phyloP scores from a whole-genome alignment of 768 basidiomycete species.

The Pulveroboletus ravenelii region DNA sequence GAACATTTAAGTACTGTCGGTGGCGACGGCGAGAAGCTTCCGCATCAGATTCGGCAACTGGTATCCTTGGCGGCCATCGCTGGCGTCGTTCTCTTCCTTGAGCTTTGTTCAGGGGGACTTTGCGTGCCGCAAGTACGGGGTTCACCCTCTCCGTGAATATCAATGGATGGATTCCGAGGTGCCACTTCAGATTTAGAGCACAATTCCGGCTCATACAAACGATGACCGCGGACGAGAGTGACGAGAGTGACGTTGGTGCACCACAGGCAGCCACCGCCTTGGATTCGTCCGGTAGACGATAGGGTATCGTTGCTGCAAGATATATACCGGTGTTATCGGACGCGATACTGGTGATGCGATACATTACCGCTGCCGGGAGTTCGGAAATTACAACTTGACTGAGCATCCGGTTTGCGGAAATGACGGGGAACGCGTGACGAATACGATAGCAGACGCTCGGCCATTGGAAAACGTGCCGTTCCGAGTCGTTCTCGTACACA shows the following conservation, averaged over 20 bases:
- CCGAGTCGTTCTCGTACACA: not conserved
- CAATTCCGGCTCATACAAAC: not conserved
- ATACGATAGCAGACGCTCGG: not conserved
- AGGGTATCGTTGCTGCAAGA: too few species aligned
- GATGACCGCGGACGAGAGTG: not conserved
- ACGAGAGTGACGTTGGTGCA: not conserved
- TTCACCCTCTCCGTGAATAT: not conserved
- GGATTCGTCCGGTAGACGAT: not conserved
- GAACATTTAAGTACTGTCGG: constrained; percentile 1
- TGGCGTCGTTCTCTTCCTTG: not conserved
- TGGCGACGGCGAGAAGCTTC: constrained; percentile 2
- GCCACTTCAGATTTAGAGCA: not conserved
- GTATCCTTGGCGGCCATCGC: constrained; percentile 6
- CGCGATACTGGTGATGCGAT: not conserved
- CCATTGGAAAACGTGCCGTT: not conserved
- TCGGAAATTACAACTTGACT: not conserved
- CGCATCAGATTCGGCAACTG: constrained; percentile 2
- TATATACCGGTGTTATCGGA: not conserved
- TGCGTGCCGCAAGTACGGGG: not conserved
- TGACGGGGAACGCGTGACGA: not conserved
- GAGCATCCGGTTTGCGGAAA: not conserved
- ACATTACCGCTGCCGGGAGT: not conserved
- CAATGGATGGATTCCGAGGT: not conserved
- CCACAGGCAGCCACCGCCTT: not conserved
- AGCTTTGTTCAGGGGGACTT: not conserved